Base-by-base conservation (phyloP, 2,329 filamentous ascomycete genomes). In the Talaromyces amestolkiae region DNA sequence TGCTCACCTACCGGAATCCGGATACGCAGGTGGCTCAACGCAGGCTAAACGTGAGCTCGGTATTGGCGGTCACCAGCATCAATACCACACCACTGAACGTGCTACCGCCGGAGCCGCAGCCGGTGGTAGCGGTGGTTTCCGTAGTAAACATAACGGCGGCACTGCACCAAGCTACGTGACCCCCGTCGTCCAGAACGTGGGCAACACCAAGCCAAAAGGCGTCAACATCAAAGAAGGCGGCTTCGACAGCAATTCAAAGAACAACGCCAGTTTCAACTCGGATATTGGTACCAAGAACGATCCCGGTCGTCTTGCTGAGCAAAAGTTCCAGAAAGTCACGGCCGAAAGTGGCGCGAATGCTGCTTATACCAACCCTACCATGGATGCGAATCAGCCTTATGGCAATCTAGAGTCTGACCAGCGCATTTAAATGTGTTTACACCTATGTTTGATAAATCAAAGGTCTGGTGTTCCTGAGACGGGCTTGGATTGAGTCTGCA, bases 211-310 rank as follows among this genome's bases (percentile, higher is more conserved):
- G 73, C 83, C 84, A 5, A 81, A 85, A 68, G 85, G 85, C 15
- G 77, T 74, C 65, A 84, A 85, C 69, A 68, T 86, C 61, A 80
- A 71, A 0, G 83, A 86, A 68, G 82, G 81, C 27, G 81, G 77
- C 0, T 81, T 83, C 65, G 74, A 78, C 31, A 70, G 73, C 33
- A 73, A 77, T 51, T 75, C 73, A 9, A 77, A 78, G 27, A 70
- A 75, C 24, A 86, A 85, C 66, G 82, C 80, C 39, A 84, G 82
- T 70, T 86, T 82, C 72, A 81, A 72, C 27, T 74, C 76, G 15
- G 82, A 85, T 27, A 83, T 88, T 66, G 86, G 86, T 2, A 78
- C 79, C 2, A 74, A 82, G 68, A 79, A 86, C 47, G 86, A 89
- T 69, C 86, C 87, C 3, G 82, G 81, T 2, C 77, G 85, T 35